Conservation (phyloP, 23 red algal species). For the Gracilaria domingensis region DNA sequence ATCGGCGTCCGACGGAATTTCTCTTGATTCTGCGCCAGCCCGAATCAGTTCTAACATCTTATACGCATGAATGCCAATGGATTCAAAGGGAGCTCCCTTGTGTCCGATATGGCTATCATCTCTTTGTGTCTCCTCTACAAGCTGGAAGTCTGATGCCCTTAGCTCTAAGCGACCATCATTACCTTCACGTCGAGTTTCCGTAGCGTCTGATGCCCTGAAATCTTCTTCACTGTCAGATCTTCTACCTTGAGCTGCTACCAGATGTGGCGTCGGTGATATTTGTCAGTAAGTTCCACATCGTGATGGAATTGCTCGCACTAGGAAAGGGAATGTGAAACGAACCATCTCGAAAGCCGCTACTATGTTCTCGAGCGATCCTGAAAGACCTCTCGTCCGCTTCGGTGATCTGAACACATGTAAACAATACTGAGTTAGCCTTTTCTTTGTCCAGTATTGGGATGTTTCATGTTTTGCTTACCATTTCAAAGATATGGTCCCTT, state of each 20-base stretch:
- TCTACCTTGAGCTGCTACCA: background rate
- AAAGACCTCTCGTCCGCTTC: conserved; percentile 41
- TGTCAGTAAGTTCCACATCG: background rate
- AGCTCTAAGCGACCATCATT: conserved; percentile 24
- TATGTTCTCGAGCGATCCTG: background rate
- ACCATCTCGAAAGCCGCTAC: background rate
- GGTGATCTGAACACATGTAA: conserved; percentile 10
- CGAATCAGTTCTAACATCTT: conserved; percentile 59
- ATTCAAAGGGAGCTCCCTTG: conserved; percentile 3
- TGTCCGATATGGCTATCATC: background rate
- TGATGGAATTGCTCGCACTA: background rate
- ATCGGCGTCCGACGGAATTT: background rate
- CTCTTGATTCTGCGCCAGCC: background rate
- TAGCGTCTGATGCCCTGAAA: background rate
- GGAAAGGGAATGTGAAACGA: background rate
- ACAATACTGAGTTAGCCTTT: background rate
- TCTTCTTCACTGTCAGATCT: background rate
- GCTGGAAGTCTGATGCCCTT: conserved; percentile 52
- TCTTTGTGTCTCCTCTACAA: conserved; percentile 54
- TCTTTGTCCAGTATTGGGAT: background rate
- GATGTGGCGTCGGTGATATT: background rate
- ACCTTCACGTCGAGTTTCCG: background rate
- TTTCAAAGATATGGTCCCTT: conserved; percentile 38
- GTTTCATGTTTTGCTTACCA: background rate
- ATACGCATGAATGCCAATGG: conserved; percentile 43